These are phyloP conservation scores for Torrubiella hemipterigena DNA, from an alignment of 2,329 filamentous ascomycete genomes.

Conservation along the genomic window DNA sequence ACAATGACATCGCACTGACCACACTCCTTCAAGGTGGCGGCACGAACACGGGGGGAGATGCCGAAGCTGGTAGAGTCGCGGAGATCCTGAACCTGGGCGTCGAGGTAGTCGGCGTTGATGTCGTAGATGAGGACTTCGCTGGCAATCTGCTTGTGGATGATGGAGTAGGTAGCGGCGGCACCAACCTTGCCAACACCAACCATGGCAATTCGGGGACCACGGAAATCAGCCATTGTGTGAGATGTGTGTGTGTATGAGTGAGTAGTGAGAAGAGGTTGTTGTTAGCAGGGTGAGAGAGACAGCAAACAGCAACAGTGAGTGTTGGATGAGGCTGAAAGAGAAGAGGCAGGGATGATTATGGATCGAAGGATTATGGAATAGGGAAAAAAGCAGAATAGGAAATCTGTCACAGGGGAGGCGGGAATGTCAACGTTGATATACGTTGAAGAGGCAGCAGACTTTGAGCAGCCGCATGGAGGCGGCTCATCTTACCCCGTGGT, in stretches of 20 bases:
- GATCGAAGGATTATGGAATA: neutral
- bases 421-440: constrained; percentile 6
- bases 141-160: constrained; percentile 36
- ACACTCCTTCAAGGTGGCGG: constrained; percentile 32
- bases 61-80: constrained; percentile 33
- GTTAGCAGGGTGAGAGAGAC: too few species aligned
- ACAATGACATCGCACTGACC: constrained; percentile 41
- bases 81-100: constrained; percentile 39
- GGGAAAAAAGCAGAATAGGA: neutral
- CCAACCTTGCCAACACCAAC: constrained; percentile 39
- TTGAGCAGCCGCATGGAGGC: constrained; percentile 1
- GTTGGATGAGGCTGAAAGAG: too few species aligned
- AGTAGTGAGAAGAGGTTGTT: too few species aligned
- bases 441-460: neutral
- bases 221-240: constrained; percentile 5
- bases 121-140: constrained; percentile 42
- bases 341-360: too few species aligned
- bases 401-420: neutral
- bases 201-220: constrained; percentile 25
- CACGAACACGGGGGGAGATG: constrained; percentile 28
- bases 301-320: too few species aligned
- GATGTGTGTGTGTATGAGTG: too few species aligned
- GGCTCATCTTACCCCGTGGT: constrained; percentile 4
- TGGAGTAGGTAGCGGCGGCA: constrained; percentile 35
- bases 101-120: constrained; percentile 28